These are phyloP conservation scores for Eimeria necatrix DNA, from an alignment of 169 alveolate species.

Conservation along the genomic window DNA sequence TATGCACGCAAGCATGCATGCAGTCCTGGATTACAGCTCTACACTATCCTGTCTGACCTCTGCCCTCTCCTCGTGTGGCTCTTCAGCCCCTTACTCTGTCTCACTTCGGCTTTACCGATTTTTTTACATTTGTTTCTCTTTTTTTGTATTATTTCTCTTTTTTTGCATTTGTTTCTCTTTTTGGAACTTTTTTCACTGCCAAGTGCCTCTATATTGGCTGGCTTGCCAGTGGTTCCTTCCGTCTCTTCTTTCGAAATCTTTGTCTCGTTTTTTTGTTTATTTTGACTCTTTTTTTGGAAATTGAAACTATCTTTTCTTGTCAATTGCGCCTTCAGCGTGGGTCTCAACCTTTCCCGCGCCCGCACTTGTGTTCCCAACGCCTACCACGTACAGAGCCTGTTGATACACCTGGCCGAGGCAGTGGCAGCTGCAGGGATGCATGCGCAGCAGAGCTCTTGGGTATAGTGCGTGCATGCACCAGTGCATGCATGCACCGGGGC, in stretches of 20 bases:
- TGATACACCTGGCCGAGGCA: slow-evolving; percentile 55
- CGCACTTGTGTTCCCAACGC: slow-evolving; percentile 63
- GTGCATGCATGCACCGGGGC: not conserved
- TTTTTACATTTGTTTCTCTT: not conserved
- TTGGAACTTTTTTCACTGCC: not conserved
- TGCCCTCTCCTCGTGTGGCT: not conserved
- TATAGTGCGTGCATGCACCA: slow-evolving; percentile 34
- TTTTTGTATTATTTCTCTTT: not conserved
- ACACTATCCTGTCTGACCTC: not conserved
- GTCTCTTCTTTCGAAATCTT: not conserved
- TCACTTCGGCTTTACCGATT: not conserved
- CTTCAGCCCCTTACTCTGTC: not conserved
- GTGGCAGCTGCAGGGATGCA: slow-evolving; percentile 48
- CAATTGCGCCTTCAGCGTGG: slow-evolving; percentile 26
- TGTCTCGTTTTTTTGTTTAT: not conserved
- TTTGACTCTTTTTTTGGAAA: not conserved
- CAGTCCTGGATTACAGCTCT: not conserved
- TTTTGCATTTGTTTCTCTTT: not conserved
- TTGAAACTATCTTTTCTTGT: not conserved
- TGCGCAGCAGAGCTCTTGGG: slow-evolving; percentile 43
- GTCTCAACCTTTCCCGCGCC: slow-evolving; percentile 36
- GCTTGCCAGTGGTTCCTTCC: not conserved
- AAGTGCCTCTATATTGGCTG: not conserved
- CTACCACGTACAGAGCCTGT: slow-evolving; percentile 49
- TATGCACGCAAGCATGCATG: not conserved